Conservation (phyloP, 2,329 filamentous ascomycete species). For the Tolypocladium inflatum region DNA sequence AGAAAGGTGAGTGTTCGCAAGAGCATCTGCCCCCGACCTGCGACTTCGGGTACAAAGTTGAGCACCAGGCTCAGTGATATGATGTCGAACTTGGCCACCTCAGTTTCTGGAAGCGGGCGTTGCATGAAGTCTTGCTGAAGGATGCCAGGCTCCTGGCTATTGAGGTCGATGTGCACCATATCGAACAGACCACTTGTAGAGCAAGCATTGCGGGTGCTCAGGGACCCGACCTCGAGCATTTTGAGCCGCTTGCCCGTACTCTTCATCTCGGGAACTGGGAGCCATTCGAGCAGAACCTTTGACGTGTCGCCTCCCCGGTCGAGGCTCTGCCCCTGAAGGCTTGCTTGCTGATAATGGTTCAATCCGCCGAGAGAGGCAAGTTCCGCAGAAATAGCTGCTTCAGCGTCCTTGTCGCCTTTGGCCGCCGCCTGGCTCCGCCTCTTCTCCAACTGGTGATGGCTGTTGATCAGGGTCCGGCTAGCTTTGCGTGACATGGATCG, state of each 20-base stretch:
- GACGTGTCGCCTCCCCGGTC: slow-evolving; percentile 62
- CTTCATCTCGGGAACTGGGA: slow-evolving; percentile 25
- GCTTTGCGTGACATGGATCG: slow-evolving; percentile 55
- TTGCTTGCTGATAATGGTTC: slow-evolving; percentile 55
- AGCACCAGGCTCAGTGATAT: slow-evolving; percentile 87
- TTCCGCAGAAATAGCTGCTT: slow-evolving; percentile 39
- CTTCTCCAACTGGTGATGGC: slow-evolving; percentile 57
- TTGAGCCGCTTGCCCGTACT: slow-evolving; percentile 29
- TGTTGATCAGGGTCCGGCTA: slow-evolving; percentile 55
- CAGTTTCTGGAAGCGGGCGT: slow-evolving; percentile 57
- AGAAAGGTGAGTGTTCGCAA: slow-evolving; percentile 65
- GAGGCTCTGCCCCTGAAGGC: slow-evolving; percentile 56
- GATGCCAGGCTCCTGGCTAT: slow-evolving; percentile 76
- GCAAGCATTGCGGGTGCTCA: slow-evolving; percentile 79
- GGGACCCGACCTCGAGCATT: slow-evolving; percentile 81
- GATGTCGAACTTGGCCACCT: slow-evolving; percentile 67
- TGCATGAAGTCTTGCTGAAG: slow-evolving; percentile 91
- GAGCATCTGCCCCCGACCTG: slow-evolving; percentile 75
- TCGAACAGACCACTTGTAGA: slow-evolving; percentile 62
- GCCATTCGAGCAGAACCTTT: slow-evolving; percentile 53
- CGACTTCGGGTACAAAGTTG: slow-evolving; percentile 81
- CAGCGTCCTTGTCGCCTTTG: slow-evolving; percentile 38
- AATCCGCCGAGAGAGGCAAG: slow-evolving; percentile 52
- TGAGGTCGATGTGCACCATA: slow-evolving; percentile 78
- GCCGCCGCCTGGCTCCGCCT: slow-evolving; percentile 43